Conservation (phyloP, 140 eudicot genomes). For the Anethum foeniculum region DNA sequence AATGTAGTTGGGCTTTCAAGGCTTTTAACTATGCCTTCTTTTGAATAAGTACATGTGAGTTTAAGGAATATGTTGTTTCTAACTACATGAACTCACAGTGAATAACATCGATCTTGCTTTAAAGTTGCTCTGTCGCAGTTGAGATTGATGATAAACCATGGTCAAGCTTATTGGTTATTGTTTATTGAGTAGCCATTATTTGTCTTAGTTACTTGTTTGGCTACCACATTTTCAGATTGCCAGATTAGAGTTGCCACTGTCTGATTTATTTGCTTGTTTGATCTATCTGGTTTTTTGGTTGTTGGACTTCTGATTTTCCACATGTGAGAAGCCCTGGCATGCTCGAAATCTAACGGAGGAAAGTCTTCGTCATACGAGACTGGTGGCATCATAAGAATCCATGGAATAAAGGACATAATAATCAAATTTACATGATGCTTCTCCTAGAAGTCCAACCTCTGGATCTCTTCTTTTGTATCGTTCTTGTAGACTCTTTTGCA, state of each 20-base stretch:
- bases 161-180: not conserved
- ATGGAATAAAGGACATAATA: not conserved
- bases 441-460: not conserved
- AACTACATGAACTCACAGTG: not conserved
- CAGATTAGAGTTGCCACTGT: not conserved
- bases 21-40: not conserved
- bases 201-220: not conserved
- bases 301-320: no score
- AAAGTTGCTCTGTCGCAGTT: not conserved
- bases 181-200: not conserved
- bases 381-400: not conserved
- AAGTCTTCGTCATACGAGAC: no score
- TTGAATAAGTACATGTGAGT: not conserved
- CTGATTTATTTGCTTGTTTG: no score
- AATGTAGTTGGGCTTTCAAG: not conserved
- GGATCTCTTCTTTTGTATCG: not conserved
- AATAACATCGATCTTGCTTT: no score
- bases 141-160: not conserved
- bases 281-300: not conserved
- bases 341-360: no score
- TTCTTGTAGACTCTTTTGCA: not conserved
- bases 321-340: no score
- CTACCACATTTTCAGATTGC: not conserved
- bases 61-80: not conserved
- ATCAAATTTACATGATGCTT: not conserved